Conservation (phyloP, 2,329 filamentous ascomycete species). For the Aureobasidium melanogenum region DNA sequence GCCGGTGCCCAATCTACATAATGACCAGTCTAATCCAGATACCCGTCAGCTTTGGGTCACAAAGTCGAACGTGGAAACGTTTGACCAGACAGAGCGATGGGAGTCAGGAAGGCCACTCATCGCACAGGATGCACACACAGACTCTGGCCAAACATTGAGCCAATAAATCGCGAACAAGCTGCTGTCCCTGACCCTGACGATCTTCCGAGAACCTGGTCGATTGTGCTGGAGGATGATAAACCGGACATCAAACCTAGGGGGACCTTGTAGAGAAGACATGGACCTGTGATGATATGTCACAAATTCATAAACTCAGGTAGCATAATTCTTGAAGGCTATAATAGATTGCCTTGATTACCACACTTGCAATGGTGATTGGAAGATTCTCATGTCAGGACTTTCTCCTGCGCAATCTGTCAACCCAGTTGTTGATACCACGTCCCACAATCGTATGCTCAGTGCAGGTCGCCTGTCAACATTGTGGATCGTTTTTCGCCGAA, state of each 20-base stretch:
- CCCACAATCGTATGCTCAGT: neutral
- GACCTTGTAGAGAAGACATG: too few relatives aligned
- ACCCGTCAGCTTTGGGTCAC: neutral
- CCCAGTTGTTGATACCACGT: neutral
- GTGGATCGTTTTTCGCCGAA: neutral
- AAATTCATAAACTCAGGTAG: neutral
- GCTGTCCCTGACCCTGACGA: neutral
- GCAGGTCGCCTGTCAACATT: neutral
- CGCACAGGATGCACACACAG: neutral
- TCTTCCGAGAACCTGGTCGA: neutral
- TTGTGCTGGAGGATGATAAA: neutral
- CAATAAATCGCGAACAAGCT: neutral
- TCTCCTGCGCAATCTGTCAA: neutral
- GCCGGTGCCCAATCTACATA: neutral
- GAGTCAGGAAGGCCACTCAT: neutral
- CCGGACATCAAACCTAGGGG: neutral
- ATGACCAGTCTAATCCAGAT: neutral
- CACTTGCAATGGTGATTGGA: too few relatives aligned
- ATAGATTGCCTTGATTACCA: neutral
- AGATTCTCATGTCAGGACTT: neutral
- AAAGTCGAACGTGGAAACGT: too few relatives aligned
- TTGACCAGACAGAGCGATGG: neutral
- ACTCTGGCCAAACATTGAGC: neutral
- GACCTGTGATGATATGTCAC: neutral
- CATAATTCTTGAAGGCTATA: neutral